Percentiles rank a stretch among this genome's conserved stretches.
phyloP scores from a whole-genome alignment of 176 grass and related monocot genomes.

The Puccinellia tenuiflora region DNA sequence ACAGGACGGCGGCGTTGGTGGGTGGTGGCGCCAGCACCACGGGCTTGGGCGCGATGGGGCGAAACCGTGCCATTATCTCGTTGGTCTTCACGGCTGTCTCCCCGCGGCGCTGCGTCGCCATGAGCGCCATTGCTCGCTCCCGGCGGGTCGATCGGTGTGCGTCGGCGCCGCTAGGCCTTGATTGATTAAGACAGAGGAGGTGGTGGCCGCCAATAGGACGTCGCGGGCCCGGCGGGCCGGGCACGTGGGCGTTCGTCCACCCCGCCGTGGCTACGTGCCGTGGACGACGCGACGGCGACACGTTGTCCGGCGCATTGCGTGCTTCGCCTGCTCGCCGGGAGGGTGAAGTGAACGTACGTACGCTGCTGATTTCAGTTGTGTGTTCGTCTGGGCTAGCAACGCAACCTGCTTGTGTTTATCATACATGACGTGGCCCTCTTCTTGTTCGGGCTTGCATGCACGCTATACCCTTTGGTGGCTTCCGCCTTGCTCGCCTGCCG shows the following conservation, averaged over 20 bases:
- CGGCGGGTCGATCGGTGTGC: neutral
- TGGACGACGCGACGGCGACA: neutral
- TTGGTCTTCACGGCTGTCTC: neutral
- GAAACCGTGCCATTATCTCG: neutral
- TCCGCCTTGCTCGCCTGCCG: neutral
- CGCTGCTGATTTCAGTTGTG: neutral
- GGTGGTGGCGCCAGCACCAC: neutral
- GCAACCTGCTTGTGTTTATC: neutral
- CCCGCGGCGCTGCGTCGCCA: neutral
- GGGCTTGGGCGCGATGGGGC: constrained; percentile 17
- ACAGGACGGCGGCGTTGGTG: too few relatives aligned
- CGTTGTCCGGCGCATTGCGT: neutral
- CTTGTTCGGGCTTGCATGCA: neutral
- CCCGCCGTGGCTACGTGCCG: neutral
- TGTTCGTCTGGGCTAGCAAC: neutral
- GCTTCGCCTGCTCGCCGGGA: neutral
- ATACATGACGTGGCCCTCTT: too few relatives aligned
- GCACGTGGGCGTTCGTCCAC: neutral
- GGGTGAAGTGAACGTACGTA: neutral
- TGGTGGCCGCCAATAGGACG: neutral
- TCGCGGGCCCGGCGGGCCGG: neutral
- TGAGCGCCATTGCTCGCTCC: neutral
- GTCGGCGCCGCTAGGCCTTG: neutral
- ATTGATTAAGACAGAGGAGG: neutral
- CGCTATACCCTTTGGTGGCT: neutral